Conservation (phyloP, 345 rosid genomes). For the Eucalyptus urophylla region DNA sequence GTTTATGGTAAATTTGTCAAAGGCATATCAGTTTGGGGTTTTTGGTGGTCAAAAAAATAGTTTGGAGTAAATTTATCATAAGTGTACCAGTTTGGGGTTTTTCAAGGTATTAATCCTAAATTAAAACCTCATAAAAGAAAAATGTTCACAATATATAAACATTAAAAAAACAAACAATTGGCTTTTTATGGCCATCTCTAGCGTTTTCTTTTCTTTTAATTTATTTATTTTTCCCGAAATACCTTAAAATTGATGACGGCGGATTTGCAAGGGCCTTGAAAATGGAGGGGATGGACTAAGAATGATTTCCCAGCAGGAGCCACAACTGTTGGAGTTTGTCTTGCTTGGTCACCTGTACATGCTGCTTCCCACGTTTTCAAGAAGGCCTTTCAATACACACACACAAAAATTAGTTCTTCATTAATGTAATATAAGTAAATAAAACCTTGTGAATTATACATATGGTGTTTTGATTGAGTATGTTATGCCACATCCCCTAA, state of each 20-base stretch:
- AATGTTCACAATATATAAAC: neutral
- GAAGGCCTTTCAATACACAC: conserved; percentile 15
- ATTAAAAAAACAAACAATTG: neutral
- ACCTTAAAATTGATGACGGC: conserved; percentile 11
- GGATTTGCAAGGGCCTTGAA: conserved; percentile 29
- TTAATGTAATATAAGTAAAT: neutral
- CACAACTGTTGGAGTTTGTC: neutral
- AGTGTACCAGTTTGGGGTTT: no score
- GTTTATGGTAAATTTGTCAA: no score
- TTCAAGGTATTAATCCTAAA: neutral
- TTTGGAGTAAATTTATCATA: no score
- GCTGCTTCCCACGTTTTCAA: conserved; percentile 15
- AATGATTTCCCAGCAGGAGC: conserved; percentile 14
- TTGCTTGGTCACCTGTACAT: neutral
- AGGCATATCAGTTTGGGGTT: no score
- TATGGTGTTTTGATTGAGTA: neutral
- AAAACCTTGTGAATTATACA: neutral
- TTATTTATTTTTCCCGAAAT: neutral
- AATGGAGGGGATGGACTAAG: conserved; percentile 17
- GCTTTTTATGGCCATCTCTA: neutral
- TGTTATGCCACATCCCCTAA: no score
- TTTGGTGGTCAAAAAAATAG: no score
- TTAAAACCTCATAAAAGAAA: neutral
- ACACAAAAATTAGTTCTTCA: neutral
- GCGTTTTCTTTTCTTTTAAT: neutral